These are phyloP conservation scores for Phytophthora vignae DNA, from an alignment of 352 stramenopile genomes.

Conservation along the genomic window DNA sequence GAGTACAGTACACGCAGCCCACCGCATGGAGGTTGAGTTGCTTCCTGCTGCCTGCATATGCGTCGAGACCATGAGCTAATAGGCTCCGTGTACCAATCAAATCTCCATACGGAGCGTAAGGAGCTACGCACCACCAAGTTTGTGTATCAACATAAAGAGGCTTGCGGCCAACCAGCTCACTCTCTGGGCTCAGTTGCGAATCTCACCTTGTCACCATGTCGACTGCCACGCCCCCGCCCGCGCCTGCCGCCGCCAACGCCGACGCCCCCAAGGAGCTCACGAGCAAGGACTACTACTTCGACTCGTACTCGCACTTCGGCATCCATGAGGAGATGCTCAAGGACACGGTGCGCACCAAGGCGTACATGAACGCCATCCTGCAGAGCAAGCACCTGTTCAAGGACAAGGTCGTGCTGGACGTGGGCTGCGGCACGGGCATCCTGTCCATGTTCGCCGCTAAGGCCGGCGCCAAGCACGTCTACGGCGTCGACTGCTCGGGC, in stretches of 20 bases:
- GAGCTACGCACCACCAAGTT: conserved; percentile 19
- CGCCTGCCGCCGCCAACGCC: conserved; percentile 16
- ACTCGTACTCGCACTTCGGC: conserved; percentile 98
- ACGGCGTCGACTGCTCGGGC: conserved; percentile 95
- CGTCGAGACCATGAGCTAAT: neutral
- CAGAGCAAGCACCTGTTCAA: conserved; percentile 97
- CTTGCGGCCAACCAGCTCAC: conserved; percentile 3
- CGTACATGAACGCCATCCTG: conserved; percentile 98
- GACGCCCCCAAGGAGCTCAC: conserved; percentile 66
- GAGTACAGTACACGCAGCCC: neutral
- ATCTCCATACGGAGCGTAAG: conserved; percentile 15
- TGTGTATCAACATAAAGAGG: conserved; percentile 2
- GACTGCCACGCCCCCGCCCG: conserved; percentile 33
- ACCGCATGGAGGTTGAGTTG: neutral
- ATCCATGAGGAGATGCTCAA: conserved; percentile 99
- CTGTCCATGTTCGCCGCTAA: conserved; percentile 97
- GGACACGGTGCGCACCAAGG: conserved; percentile 96
- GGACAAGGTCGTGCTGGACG: conserved; percentile 97
- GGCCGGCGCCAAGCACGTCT: conserved; percentile 93
- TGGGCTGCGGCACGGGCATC: conserved; percentile 97
- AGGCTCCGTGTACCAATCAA: conserved; percentile 35
- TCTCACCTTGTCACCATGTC: conserved; percentile 40
- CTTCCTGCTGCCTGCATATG: neutral
- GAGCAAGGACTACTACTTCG: conserved; percentile 98
- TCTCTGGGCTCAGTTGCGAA: conserved; percentile 19